phyloP scores from a whole-genome alignment of 2,329 filamentous ascomycete species.

The Talaromyces sp. region DNA sequence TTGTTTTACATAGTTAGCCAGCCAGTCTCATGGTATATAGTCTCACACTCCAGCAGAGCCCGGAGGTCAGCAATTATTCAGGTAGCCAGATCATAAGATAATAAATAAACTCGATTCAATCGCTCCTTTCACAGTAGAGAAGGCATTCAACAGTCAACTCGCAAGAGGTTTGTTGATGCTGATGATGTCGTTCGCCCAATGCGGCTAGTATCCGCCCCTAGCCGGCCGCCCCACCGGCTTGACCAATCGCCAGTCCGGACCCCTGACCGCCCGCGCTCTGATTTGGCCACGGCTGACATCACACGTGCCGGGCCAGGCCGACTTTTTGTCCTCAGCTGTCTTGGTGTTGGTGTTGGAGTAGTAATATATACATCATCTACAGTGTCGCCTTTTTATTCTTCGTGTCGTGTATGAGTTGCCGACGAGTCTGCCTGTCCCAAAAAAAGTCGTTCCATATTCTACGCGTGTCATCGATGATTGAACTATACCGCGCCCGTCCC shows the following conservation, averaged over 20 bases:
- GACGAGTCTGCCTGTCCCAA: not conserved
- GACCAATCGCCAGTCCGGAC: not conserved
- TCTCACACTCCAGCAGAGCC: not conserved
- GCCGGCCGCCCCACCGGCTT: not conserved
- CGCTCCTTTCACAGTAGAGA: constrained; percentile 16
- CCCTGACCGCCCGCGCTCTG: not conserved
- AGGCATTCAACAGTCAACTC: constrained; percentile 17
- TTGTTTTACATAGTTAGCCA: not conserved
- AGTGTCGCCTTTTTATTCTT: not conserved
- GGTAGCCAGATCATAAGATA: not conserved
- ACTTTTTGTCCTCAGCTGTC: not conserved
- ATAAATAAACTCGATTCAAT: constrained; percentile 15
- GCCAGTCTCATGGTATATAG: not conserved
- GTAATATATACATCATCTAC: not conserved
- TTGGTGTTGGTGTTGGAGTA: not conserved
- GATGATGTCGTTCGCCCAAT: not conserved
- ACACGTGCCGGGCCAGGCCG: not conserved
- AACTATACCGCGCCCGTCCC: not conserved
- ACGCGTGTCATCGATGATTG: not conserved
- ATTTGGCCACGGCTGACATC: not conserved
- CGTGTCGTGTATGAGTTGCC: not conserved
- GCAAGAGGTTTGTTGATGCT: constrained; percentile 14
- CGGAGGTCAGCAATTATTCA: not conserved
- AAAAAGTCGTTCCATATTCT: not conserved
- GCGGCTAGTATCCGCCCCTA: not conserved